Evolutionary conservation across 768 basidiomycete species (phyloP).

Genomic region (Mycena chlorophos): DNA sequence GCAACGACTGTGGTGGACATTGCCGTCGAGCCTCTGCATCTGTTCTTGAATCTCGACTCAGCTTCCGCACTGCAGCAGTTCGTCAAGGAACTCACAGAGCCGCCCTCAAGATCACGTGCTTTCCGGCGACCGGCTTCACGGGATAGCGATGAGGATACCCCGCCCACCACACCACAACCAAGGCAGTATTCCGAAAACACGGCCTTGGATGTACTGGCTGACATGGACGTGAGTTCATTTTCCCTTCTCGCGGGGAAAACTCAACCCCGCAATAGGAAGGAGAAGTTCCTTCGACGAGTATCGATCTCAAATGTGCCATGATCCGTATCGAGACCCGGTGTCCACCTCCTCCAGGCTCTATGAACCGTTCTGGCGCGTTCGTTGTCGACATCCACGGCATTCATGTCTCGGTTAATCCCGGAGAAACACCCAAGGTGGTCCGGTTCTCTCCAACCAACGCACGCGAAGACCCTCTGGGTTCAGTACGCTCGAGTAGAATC

Average conservation of each 20-base stretch:
- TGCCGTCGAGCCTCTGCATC: conserved; percentile 63
- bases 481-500: conserved; percentile 44
- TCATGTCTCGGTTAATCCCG: conserved; percentile 35
- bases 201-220: conserved; percentile 60
- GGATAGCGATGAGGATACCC: conserved; percentile 32
- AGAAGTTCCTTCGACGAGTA: conserved; percentile 10
- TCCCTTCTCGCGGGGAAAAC: background rate
- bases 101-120: background rate
- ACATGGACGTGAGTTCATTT: conserved; percentile 32
- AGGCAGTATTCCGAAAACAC: conserved; percentile 35
- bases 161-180: conserved; percentile 38
- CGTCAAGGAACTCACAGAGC: conserved; percentile 40
- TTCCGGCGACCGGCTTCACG: background rate
- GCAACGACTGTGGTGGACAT: conserved; percentile 36
- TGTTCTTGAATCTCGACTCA: conserved; percentile 70
- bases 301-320: conserved; percentile 49
- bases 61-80: conserved; percentile 46
- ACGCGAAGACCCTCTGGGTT: conserved; percentile 32
- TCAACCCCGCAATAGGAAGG: background rate
- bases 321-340: conserved; percentile 70
- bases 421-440: conserved; percentile 24
- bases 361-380: conserved; percentile 66
- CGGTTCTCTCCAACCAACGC: conserved; percentile 4
- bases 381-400: conserved; percentile 64
- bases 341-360: conserved; percentile 50